These are phyloP conservation scores for Tulasnella sp. DNA, from an alignment of 768 basidiomycete species.

Conservation along the genomic window DNA sequence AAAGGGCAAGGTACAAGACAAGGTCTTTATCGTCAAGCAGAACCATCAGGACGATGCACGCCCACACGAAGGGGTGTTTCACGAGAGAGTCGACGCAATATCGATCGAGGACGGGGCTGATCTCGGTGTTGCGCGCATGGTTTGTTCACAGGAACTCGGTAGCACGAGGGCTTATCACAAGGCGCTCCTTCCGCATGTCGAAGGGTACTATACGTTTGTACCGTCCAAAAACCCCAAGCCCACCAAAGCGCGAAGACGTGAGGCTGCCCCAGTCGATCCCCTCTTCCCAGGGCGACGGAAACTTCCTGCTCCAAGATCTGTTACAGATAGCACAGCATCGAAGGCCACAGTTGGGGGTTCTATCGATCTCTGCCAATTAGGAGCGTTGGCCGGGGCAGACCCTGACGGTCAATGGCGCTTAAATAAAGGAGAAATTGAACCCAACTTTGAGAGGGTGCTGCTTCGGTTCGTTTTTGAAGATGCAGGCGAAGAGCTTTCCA, in stretches of 20 bases:
- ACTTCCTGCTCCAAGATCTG: no score
- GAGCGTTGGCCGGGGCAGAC: no score
- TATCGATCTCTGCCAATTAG: no score
- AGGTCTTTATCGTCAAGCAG: neutral
- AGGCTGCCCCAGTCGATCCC: neutral
- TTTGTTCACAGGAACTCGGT: neutral
- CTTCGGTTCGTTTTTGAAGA: neutral
- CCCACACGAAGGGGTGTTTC: neutral
- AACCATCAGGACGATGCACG: neutral
- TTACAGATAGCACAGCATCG: no score
- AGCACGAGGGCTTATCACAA: neutral
- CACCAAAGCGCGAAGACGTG: neutral
- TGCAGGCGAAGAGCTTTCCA: neutral
- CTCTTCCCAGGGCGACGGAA: no score
- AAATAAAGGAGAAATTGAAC: no score
- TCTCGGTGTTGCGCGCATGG: neutral
- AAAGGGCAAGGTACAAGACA: neutral
- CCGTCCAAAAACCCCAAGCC: no score
- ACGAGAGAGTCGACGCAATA: neutral
- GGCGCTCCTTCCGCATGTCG: neutral
- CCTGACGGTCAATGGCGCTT: no score
- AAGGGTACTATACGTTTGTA: neutral
- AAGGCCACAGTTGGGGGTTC: no score
- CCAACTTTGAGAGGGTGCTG: neutral
- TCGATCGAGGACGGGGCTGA: neutral